phyloP scores from a whole-genome alignment of 768 basidiomycete species.

The Tylopilus cervinicoccineus region DNA sequence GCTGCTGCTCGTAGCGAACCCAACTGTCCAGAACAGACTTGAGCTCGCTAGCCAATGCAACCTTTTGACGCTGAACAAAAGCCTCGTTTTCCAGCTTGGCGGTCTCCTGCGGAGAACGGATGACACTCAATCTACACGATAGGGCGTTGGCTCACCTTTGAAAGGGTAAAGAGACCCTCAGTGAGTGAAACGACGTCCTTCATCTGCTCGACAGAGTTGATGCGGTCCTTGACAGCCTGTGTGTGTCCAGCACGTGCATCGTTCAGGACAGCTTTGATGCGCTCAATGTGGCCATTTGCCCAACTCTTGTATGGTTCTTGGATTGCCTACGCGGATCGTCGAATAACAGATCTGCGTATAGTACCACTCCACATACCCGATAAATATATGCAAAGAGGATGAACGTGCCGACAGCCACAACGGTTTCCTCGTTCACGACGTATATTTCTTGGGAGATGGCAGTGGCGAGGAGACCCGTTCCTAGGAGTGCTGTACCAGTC shows the following conservation, averaged over 20 bases:
- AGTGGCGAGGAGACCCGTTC: constrained; percentile 82
- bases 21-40: constrained; percentile 95
- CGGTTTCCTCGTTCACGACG: constrained; percentile 95
- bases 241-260: constrained; percentile 86
- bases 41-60: constrained; percentile 80
- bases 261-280: constrained; percentile 79
- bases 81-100: constrained; percentile 85
- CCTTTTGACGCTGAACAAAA: constrained; percentile 89
- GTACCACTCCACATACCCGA: constrained; percentile 48
- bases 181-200: constrained; percentile 95
- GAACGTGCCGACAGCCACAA: constrained; percentile 79
- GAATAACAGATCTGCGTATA: constrained; percentile 2
- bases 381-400: constrained; percentile 81
- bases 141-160: constrained; percentile 57
- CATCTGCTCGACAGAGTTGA: constrained; percentile 87
- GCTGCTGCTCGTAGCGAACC: constrained; percentile 96
- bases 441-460: constrained; percentile 98
- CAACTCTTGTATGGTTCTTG: constrained; percentile 89
- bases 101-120: constrained; percentile 61
- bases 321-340: constrained; percentile 46
- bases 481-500: constrained; percentile 88
- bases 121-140: background rate
- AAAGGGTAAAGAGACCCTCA: constrained; percentile 83
- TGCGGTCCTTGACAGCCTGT: constrained; percentile 88
- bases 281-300: constrained; percentile 85